Percentiles rank a stretch among this genome's conserved stretches.
phyloP scores from a whole-genome alignment of 345 rosid genomes.

The Linum trigynum region DNA sequence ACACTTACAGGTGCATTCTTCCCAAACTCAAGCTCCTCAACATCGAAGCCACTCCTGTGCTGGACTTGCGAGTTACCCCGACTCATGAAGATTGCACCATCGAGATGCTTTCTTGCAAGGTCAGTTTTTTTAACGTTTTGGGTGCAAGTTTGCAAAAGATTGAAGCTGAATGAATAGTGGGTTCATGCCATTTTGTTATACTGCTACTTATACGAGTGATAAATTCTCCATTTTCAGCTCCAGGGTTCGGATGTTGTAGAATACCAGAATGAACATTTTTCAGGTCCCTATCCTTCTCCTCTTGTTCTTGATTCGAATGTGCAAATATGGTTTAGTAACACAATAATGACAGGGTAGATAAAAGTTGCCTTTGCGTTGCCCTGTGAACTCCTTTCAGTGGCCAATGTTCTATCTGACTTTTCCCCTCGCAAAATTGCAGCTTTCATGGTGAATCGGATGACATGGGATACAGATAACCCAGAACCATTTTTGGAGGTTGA shows the following conservation, averaged over 20 bases:
- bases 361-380: neutral
- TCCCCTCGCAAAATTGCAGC: slow-evolving; percentile 35
- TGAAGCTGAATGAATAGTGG: neutral
- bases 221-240: slow-evolving; percentile 25
- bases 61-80: slow-evolving; percentile 57
- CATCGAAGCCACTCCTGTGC: slow-evolving; percentile 64
- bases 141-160: neutral
- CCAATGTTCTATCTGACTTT: slow-evolving; percentile 7
- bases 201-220: slow-evolving; percentile 13
- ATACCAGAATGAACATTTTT: slow-evolving; percentile 55
- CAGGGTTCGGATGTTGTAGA: slow-evolving; percentile 65
- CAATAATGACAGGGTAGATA: neutral
- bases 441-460: slow-evolving; percentile 58
- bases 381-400: slow-evolving; percentile 7
- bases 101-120: slow-evolving; percentile 81
- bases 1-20: slow-evolving; percentile 64
- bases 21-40: slow-evolving; percentile 54
- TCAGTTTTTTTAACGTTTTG: slow-evolving; percentile 18
- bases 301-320: slow-evolving; percentile 1
- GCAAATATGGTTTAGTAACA: neutral
- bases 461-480: slow-evolving; percentile 47
- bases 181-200: neutral
- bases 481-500: slow-evolving; percentile 67
- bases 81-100: slow-evolving; percentile 52
- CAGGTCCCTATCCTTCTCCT: slow-evolving; percentile 36